These are phyloP conservation scores for Colletotrichum brevisporum DNA, from an alignment of 2,329 filamentous ascomycete genomes.

Conservation along the genomic window DNA sequence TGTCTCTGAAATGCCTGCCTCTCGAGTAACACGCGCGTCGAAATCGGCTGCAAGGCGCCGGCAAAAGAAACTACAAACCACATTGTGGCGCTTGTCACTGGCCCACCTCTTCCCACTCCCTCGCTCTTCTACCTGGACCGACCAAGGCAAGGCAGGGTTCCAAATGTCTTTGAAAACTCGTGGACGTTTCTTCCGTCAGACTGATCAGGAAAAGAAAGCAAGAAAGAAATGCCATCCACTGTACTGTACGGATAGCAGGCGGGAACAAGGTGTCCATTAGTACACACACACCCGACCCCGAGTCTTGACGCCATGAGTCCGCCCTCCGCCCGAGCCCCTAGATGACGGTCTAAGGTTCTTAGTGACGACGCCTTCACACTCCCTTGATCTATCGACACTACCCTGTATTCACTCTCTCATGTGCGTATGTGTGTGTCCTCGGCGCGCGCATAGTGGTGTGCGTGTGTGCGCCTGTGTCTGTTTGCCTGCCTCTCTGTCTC, in stretches of 20 bases:
- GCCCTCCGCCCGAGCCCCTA: conserved; percentile 30
- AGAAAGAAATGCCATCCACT: conserved; percentile 8
- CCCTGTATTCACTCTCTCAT: conserved; percentile 10
- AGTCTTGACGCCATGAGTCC: conserved; percentile 36
- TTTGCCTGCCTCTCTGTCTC: conserved; percentile 6
- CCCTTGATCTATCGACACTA: conserved; percentile 26
- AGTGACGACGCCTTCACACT: conserved; percentile 36
- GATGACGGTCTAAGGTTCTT: conserved; percentile 28
- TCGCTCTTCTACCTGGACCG: conserved; percentile 3
- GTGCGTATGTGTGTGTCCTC: neutral
- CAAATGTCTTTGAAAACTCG: conserved; percentile 33
- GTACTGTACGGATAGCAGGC: too few relatives aligned
- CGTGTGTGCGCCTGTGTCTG: neutral
- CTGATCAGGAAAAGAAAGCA: conserved; percentile 6
- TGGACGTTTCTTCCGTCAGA: conserved; percentile 28
- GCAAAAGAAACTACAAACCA: conserved; percentile 27
- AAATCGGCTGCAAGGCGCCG: conserved; percentile 32
- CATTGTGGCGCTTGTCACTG: conserved; percentile 36
- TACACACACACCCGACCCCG: conserved; percentile 13
- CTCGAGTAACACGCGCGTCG: conserved; percentile 8
- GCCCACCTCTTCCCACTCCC: neutral
- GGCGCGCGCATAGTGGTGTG: too few relatives aligned
- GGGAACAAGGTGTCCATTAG: neutral
- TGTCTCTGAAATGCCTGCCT: neutral
- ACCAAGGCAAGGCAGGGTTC: conserved; percentile 8